A percentile compares a stretch with the other conserved stretches of the same genome.
phyloP scores from a whole-genome alignment of 805 yeast species.

The Yueomyces sinensis region DNA sequence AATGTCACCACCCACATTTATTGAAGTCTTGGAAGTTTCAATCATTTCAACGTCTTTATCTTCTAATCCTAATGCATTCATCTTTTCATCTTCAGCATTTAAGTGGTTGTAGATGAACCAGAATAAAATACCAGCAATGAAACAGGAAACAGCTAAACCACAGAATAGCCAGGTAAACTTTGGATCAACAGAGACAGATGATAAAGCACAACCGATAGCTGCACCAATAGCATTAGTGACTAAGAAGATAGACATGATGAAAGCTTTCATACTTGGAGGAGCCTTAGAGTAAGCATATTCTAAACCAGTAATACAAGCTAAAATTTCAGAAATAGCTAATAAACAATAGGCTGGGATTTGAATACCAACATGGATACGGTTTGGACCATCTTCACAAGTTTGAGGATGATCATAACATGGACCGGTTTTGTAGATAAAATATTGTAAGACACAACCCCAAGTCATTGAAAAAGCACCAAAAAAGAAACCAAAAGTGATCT shows the following conservation, averaged over 20 bases:
- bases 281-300: slow-evolving; percentile 81
- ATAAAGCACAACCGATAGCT: slow-evolving; percentile 60
- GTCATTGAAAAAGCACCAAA: slow-evolving; percentile 54
- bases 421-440: slow-evolving; percentile 52
- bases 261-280: slow-evolving; percentile 39
- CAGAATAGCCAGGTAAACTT: slow-evolving; percentile 57
- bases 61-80: slow-evolving; percentile 36
- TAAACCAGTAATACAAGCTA: slow-evolving; percentile 69
- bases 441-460: slow-evolving; percentile 66
- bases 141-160: slow-evolving; percentile 47
- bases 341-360: slow-evolving; percentile 59
- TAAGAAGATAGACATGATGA: slow-evolving; percentile 41
- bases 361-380: slow-evolving; percentile 47
- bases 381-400: slow-evolving; percentile 15
- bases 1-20: not conserved
- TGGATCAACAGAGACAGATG: slow-evolving; percentile 56
- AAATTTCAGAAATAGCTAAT: slow-evolving; percentile 63
- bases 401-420: slow-evolving; percentile 60
- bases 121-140: slow-evolving; percentile 47
- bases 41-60: slow-evolving; percentile 6
- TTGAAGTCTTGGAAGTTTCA: not conserved
- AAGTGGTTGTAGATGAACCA: slow-evolving; percentile 44
- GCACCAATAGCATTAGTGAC: slow-evolving; percentile 68
- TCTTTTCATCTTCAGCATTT: slow-evolving; percentile 43
- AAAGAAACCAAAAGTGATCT: slow-evolving; percentile 59